Base-by-base conservation (phyloP, 306 rosid species). In the Albizia julibrissin region DNA sequence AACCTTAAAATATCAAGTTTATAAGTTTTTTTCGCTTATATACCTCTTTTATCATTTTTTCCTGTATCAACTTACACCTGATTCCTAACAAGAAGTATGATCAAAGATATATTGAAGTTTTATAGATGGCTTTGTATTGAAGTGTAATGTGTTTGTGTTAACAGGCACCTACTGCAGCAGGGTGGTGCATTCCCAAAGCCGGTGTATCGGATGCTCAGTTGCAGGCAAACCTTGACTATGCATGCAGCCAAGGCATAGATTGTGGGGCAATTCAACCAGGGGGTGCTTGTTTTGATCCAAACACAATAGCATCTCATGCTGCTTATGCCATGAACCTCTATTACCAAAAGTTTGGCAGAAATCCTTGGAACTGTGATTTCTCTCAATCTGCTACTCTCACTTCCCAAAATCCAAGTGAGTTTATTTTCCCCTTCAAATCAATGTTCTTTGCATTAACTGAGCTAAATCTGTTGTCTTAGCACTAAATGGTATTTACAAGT, bases 261-360 rank as follows among this genome's bases (percentile, higher is more conserved):
- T 95, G 99, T 18, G 64, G 96, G 4, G 83, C 93, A 50, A 95
- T 95, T 79, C 92, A 92, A 85, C 85, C 93, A 0, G 98, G 99
- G 31, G 99, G 99, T 0, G 89, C 90, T 61, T 95, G 99, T 80
- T 95, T 92, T 46, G 94, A 87, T 31, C 98, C 98, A 13, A 89
- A 93, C 88, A 92, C 93, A 1, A 10, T 92, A 3, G 85, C 86
- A 39, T 93, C 97, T 42, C 99, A 93, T 73, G 92, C 98, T 66
- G 86, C 99, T 72, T 95, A 80, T 85, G 97, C 97, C 82, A 95
- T 95, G 98, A 95, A 95, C 86, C 90, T 91, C 52, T 95, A 95
- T 79, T 95, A 87, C 82, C 99, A 95, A 37, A 83, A 82, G 4
- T 50, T 75, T 75, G 90, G 84, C 18, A 91, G 78, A 75, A 79